phyloP scores from a whole-genome alignment of 345 rosid species.

The Crucihimalaya himalaica region DNA sequence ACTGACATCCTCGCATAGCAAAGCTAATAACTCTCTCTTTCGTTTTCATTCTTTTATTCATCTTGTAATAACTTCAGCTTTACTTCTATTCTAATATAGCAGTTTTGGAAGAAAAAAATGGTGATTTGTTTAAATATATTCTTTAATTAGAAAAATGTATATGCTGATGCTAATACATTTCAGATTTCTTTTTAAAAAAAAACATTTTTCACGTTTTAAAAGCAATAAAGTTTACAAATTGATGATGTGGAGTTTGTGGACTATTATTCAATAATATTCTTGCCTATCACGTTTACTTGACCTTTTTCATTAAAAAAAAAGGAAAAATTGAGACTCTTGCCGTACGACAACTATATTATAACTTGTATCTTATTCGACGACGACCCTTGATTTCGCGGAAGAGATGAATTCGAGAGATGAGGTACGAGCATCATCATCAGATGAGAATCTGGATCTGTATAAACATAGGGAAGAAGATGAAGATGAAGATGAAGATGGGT shows the following conservation, averaged over 20 bases:
- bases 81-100: no score
- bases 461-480: constrained; percentile 7
- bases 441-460: constrained; percentile 18
- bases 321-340: neutral
- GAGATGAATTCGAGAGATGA: neutral
- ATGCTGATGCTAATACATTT: no score
- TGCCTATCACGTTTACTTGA: constrained; percentile 17
- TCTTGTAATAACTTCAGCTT: no score
- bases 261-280: neutral
- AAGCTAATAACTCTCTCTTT: no score
- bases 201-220: neutral
- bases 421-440: constrained; percentile 13
- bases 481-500: constrained; percentile 14
- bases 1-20: no score
- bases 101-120: no score
- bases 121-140: no score
- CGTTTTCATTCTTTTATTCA: no score
- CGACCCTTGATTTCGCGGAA: neutral
- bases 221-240: neutral
- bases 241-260: neutral
- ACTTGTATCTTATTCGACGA: neutral
- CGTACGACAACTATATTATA: neutral
- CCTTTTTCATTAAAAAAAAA: neutral
- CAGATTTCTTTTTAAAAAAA: no score
- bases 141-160: no score